Evolutionary conservation across 2,329 filamentous ascomycete species (phyloP), one percentile per base, ranked within the genome.

Genomic region (Geosmithia morbida): DNA sequence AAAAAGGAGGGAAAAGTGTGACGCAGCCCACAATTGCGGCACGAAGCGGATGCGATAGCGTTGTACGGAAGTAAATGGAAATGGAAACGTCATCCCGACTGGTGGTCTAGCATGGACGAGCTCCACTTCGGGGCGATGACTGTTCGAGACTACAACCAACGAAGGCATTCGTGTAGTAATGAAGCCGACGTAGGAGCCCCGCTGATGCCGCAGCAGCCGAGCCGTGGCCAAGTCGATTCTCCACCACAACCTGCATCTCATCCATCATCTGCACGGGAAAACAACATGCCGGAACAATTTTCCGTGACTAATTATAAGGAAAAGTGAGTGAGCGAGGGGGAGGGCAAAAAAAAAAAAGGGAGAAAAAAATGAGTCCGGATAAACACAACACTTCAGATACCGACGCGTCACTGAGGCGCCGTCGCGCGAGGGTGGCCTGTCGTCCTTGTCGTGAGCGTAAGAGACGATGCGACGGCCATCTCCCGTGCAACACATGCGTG

Each of bases 381-480:
- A 37, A 37, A 37, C 33, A 37, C 33, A 37, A 37, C 33, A 16
- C 33, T 37, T 37, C 33, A 11, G 44, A 45, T 2, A 26, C 33
- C 33, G 33, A 37, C 33, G 33, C 45, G 30, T 37, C 45, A 11
- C 30, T 20, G 37, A 43, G 43, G 41, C 22, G 46, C 3, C 41
- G 46, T 16, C 66, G 70, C 1, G 66, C 70, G 20, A 65, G 64
- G 40, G 50, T 68, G 8, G 71, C 70, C 19, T 74, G 71, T 52
- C 61, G 69, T 48, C 68, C 71, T 17, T 78, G 75, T 48, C 66
- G 75, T 37, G 65, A 74, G 13, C 67, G 74, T 45, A 78, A 78
- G 56, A 66, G 75, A 43, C 72, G 74, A 59, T 78, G 75, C 52
- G 70, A 77, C 51, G 73, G 74, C 13, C 61, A 60, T 6, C 60